These are phyloP conservation scores for Cladosporium sp. DNA, from an alignment of 2,329 filamentous ascomycete genomes.

Conservation along the genomic window DNA sequence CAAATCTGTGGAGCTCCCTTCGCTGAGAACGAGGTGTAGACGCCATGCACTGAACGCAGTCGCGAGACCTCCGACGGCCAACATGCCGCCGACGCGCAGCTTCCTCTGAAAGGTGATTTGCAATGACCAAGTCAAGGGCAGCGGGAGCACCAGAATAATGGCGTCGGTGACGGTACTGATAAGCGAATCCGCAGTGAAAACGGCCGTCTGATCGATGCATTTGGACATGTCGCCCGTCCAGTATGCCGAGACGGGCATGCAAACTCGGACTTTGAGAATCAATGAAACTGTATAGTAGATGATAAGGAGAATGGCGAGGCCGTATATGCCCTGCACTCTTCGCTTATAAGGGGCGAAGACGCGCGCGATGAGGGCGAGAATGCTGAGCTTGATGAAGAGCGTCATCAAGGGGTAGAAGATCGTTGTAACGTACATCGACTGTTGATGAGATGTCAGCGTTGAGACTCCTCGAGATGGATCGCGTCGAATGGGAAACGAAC, in stretches of 20 bases:
- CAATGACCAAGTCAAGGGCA: slow-evolving; percentile 3
- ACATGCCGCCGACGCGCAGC: slow-evolving; percentile 2
- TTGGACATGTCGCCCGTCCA: neutral
- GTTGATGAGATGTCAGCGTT: neutral
- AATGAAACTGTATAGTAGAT: neutral
- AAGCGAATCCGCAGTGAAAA: neutral
- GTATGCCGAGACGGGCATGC: slow-evolving; percentile 6
- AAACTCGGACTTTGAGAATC: slow-evolving; percentile 4
- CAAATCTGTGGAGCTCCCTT: neutral
- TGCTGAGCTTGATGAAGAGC: slow-evolving; percentile 4
- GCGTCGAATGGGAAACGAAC: neutral
- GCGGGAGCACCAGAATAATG: slow-evolving; percentile 1
- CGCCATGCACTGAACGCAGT: slow-evolving; percentile 6
- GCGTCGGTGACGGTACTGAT: slow-evolving; percentile 5
- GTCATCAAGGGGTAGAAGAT: slow-evolving; percentile 1
- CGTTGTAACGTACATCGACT: neutral
- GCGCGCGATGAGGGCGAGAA: slow-evolving; percentile 1
- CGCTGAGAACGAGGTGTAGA: neutral
- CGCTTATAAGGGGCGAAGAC: slow-evolving; percentile 3
- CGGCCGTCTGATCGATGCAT: slow-evolving; percentile 3
- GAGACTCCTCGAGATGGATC: neutral
- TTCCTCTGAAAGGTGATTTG: neutral
- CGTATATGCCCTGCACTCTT: neutral
- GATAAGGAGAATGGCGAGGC: neutral
- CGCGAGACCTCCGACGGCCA: slow-evolving; percentile 1